Conservation (phyloP, 495 filamentous ascomycete genomes). For the Friedmanniomyces endolithicus region DNA sequence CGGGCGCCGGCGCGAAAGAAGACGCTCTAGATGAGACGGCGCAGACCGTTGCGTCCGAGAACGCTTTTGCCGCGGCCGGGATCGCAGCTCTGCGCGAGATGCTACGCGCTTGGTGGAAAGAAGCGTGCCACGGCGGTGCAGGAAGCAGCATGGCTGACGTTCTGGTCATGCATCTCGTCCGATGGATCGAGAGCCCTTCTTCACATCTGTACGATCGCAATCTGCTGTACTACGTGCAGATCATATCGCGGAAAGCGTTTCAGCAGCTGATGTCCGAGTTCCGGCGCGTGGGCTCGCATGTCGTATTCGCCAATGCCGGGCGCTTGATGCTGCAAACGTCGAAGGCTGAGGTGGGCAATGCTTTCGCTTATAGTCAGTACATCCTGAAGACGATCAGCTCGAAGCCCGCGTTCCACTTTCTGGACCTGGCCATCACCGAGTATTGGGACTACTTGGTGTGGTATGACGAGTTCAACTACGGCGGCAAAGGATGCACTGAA, state of each 20-base stretch:
- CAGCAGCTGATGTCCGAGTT: conserved; percentile 97
- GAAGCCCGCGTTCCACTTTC: conserved; percentile 92
- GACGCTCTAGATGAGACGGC: conserved; percentile 45
- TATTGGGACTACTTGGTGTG: conserved; percentile 99
- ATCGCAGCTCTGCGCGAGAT: conserved; percentile 86
- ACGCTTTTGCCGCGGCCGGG: conserved; percentile 83
- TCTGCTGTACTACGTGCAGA: conserved; percentile 94
- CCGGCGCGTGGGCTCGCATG: conserved; percentile 82
- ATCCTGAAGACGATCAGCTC: conserved; percentile 90
- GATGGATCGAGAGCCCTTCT: conserved; percentile 85
- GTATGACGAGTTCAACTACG: conserved; percentile 99
- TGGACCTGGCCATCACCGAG: conserved; percentile 94
- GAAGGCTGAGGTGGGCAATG: conserved; percentile 93
- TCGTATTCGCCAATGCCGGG: conserved; percentile 81
- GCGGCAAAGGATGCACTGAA: conserved; percentile 78
- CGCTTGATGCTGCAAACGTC: conserved; percentile 88
- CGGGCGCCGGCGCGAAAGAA: conserved; percentile 57
- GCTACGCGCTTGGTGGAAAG: conserved; percentile 97
- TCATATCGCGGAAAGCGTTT: conserved; percentile 94
- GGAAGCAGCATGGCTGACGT: conserved; percentile 68
- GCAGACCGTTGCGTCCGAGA: conserved; percentile 72
- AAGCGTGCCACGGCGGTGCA: conserved; percentile 76
- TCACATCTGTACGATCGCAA: conserved; percentile 93
- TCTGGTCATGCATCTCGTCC: conserved; percentile 92
- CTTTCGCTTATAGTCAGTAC: conserved; percentile 92